Base-by-base conservation (phyloP, 805 yeast species). In the Lachancea nothofagi region DNA sequence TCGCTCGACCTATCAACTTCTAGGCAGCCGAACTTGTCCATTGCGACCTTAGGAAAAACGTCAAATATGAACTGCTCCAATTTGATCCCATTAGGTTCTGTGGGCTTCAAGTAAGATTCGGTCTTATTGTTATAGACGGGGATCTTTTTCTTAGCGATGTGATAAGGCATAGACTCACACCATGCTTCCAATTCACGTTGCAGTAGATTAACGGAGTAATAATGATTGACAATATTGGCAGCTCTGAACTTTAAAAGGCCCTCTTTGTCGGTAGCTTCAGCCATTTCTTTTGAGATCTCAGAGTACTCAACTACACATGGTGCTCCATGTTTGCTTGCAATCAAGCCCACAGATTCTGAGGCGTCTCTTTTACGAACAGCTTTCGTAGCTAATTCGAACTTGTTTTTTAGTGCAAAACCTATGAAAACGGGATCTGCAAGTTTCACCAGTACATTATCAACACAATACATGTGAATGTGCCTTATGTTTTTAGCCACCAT, bases 21-120 rank as follows among this genome's bases (percentile, higher is more conserved):
- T 42, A 93, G 71, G 58, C 94, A 85, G 1, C 96, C 98, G 61
- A 93, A 93, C 53, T 75, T 76, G 12, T 61, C 57, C 46, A 89
- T 57, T 9, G 75, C 72, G 25, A 93, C 81, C 22, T 79, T 74
- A 36, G 89, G 89, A 65, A 93, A 93, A 18, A 93, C 95, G 58
- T 93, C 99, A 66, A 93, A 93, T 42, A 93, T 95, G 54, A 93
- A 93, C 61, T 90, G 97, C 62, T 93, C 99, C 56, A 93, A 71
- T 61, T 93, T 93, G 57, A 90, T 80, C 30, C 97, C 98, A 61
- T 93, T 93, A 33, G 90, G 85, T 42, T 69, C 74, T 1, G 69
- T 50, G n/a, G 97, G 96, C 51, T 74, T 77, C 21, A 67, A 53
- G 28, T 65, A 57, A 36, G 67, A 59, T 22, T 77, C 77, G 0